A percentile compares a stretch with the other conserved stretches of the same genome.
phyloP scores from a whole-genome alignment of 2,329 filamentous ascomycete species.

The Cladosporium sp. region DNA sequence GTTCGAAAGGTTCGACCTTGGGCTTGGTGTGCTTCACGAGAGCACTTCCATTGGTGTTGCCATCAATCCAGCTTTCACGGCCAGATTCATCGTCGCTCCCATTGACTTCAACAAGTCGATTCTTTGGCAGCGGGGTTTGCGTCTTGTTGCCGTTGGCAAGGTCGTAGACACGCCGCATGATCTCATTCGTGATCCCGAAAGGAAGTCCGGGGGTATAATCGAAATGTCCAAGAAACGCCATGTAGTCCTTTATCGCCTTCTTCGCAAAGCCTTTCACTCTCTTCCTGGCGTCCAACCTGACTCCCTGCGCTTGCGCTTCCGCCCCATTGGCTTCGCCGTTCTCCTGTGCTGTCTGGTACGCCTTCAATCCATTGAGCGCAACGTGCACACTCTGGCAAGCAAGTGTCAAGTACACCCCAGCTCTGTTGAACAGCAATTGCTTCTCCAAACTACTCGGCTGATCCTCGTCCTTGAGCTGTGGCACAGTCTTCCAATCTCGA shows the following conservation, averaged over 20 bases:
- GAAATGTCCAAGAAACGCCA: constrained; percentile 69
- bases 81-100: constrained; percentile 25
- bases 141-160: constrained; percentile 49
- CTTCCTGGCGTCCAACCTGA: constrained; percentile 63
- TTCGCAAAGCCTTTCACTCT: constrained; percentile 73
- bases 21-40: constrained; percentile 45
- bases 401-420: constrained; percentile 68
- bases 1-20: constrained; percentile 33
- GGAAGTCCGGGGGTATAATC: constrained; percentile 76
- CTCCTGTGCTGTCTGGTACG: constrained; percentile 35
- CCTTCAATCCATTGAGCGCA: constrained; percentile 53
- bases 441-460: constrained; percentile 74
- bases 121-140: constrained; percentile 33
- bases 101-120: constrained; percentile 32
- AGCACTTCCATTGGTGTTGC: constrained; percentile 34
- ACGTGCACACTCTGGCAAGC: constrained; percentile 65
- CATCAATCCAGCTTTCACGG: constrained; percentile 21
- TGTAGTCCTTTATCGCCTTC: constrained; percentile 72
- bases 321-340: constrained; percentile 40
- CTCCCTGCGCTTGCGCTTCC: constrained; percentile 50
- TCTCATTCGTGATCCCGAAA: constrained; percentile 58
- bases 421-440: constrained; percentile 76
- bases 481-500: constrained; percentile 51
- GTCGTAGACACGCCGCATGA: constrained; percentile 59
- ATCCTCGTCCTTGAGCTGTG: constrained; percentile 59